Base-by-base conservation (phyloP, 176 grass and related monocot species). In the Areca catechu region DNA sequence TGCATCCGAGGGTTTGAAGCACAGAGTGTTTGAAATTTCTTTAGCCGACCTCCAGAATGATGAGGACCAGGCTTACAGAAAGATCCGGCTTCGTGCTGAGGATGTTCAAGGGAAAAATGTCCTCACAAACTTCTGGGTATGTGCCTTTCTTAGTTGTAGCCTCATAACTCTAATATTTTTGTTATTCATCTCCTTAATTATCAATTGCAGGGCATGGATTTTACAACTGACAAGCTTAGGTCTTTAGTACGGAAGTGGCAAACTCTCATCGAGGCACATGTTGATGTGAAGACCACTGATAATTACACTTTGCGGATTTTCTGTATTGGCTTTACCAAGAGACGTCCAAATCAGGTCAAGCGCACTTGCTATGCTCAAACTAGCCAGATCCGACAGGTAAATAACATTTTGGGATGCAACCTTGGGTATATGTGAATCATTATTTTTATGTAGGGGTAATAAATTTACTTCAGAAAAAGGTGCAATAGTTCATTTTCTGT, bases 61-160 rank as follows among this genome's bases (percentile, higher is more conserved):
- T 3, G 86, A 95, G 64, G 90, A 95, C 48, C 90, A 95, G 63
- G 82, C 90, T 5, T 83, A 83, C 90, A 77, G 90, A 63, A 95
- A 89, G 55, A 89, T 95, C 50, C 81, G 85, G 14, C 90, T 89
- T 19, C 79, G 86, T 24, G 76, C 82, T 0, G 90, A 95, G 61
- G 90, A 95, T 67, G 79, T 89, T 0, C 90, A 95, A 54, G 86
- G 85, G 1, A 80, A 65, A 56, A 95, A 89, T 22, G 82, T 95
- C 24, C 82, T 95, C 30, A 95, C 90, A 3, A 95, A 89, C 63
- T 95, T 90, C 15, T 96, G 86, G 86, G 91, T 95, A 83, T 76
- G 47, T 12, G 49, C 60, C 16, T 18, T 16, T 43, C 0, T 2
- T 43, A 2, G 34, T 43, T 0, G 34, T 43, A 43, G 10, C 34